Base-by-base conservation (phyloP, 192 early-diverging fungal genomes). In the Allomyces macrogynus region DNA sequence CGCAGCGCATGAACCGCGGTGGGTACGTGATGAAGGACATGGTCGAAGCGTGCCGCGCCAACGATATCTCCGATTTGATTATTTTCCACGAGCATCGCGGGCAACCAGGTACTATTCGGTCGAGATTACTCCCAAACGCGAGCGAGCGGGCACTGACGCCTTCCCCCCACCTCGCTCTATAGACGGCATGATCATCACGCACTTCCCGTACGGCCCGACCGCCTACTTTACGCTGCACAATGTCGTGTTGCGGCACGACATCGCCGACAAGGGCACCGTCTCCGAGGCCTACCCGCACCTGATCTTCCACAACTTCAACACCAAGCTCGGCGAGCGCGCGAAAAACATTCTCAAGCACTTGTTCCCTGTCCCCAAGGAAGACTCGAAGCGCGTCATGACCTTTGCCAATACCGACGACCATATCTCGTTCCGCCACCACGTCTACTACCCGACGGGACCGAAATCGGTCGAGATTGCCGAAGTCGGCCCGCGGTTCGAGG, bases 171-270 rank as follows among this genome's bases (percentile, higher is more conserved):
- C 49, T 25, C 63, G 10, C 10, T 64, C 16, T 24, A n/a, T 65
- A 77, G 93, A 95, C 80, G 90, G 92, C 40, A 85, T 99, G 80
- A 83, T 97, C 32, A 71, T 99, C 43, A 88, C 81, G 67, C 95
- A 99, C 70, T 87, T 99, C 69, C 95, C 95, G 49, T 92, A 99
- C 75, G 95, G 95, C 42, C 95, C 95, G 14, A 99, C 95, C 0
- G 92, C 92, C 23, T 92, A 91, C 75, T 99, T 99, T 75, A 89
- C 92, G 18, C 79, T 99, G 64, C 91, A 93, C 79, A 96, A 99
- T 69, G 93, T 99, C 42, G 93, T 97, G 1, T 76, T 99, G 65
- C 82, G 95, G 20, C 95, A 99, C 76, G 95, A 99, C 74, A 94
- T 99, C 71, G 84, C 89, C 67, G 88, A 97, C 70, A 80, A 90